These are phyloP conservation scores for Ascoidea asiatica DNA, from an alignment of 805 yeast species.

Conservation along the genomic window DNA sequence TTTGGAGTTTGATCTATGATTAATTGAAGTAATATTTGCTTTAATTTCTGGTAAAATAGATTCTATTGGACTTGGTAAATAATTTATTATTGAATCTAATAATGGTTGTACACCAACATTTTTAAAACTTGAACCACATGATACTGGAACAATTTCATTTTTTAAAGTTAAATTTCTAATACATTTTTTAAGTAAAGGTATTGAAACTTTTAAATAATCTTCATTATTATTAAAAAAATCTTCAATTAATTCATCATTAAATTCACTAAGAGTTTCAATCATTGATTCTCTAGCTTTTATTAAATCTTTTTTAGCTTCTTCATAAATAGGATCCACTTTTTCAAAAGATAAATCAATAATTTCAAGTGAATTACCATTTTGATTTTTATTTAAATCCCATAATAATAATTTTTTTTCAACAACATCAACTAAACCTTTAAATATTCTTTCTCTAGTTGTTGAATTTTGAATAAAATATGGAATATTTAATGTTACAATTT, in stretches of 20 bases:
- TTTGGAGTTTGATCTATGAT: slow-evolving; percentile 6
- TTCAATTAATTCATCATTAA: slow-evolving; percentile 67
- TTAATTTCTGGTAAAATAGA: slow-evolving; percentile 40
- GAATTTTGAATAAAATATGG: slow-evolving; percentile 52
- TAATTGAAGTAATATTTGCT: slow-evolving; percentile 1
- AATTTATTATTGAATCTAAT: slow-evolving; percentile 90
- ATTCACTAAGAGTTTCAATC: slow-evolving; percentile 73
- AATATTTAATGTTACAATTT: slow-evolving; percentile 59
- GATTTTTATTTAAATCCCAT: slow-evolving; percentile 19
- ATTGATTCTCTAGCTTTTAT: slow-evolving; percentile 53
- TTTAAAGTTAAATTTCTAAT: slow-evolving; percentile 50
- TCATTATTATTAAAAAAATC: slow-evolving; percentile 51
- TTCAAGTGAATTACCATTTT: slow-evolving; percentile 36
- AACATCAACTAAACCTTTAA: slow-evolving; percentile 69
- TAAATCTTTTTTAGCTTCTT: slow-evolving; percentile 33
- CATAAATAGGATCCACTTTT: slow-evolving; percentile 14
- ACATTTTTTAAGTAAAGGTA: slow-evolving; percentile 38
- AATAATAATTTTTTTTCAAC: slow-evolving; percentile 43
- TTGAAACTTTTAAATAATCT: slow-evolving; percentile 54
- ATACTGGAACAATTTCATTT: slow-evolving; percentile 55
- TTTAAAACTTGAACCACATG: slow-evolving; percentile 86
- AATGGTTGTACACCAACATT: slow-evolving; percentile 96
- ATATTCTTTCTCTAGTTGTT: slow-evolving; percentile 22
- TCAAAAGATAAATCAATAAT: slow-evolving; percentile 29
- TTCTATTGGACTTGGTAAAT: slow-evolving; percentile 77